A percentile compares a stretch with the other conserved stretches of the same genome.
Evolutionary conservation across 2,329 filamentous ascomycete species (phyloP).

Genomic region (Botrytis hyacinthi): DNA sequence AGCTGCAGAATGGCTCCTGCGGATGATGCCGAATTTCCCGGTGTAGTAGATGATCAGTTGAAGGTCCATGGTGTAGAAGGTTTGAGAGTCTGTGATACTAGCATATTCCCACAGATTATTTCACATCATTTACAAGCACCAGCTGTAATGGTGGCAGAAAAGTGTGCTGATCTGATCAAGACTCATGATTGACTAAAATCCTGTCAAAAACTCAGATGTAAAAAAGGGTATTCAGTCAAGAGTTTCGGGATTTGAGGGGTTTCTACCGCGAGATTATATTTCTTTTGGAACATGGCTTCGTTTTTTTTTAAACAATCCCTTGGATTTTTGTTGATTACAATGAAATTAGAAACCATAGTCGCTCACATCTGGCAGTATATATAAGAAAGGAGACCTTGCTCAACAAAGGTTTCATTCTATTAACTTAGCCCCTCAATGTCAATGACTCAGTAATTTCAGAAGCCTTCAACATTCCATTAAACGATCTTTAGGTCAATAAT

Average conservation of each 20-base stretch:
- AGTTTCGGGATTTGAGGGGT: not conserved
- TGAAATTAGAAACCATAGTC: too few species aligned
- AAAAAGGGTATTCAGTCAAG: not conserved
- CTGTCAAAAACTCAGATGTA: not conserved
- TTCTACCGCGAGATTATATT: not conserved
- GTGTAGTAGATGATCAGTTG: slow-evolving; percentile 33
- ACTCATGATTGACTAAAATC: not conserved
- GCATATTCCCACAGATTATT: slow-evolving; percentile 31
- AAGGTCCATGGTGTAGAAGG: slow-evolving; percentile 31
- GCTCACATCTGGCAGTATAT: not conserved
- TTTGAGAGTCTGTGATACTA: slow-evolving; percentile 32
- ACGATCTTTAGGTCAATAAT: not conserved
- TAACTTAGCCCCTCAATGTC: not conserved
- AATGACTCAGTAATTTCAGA: not conserved
- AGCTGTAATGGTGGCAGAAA: slow-evolving; percentile 33
- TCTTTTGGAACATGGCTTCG: not conserved
- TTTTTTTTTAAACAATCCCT: not conserved
- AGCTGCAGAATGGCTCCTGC: not conserved
- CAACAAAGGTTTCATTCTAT: not conserved
- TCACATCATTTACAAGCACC: slow-evolving; percentile 29
- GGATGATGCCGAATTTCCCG: not conserved
- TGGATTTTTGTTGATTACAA: not conserved
- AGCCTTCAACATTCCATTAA: not conserved
- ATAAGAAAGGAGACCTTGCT: not conserved
- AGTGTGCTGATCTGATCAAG: slow-evolving; percentile 24